phyloP scores from a whole-genome alignment of 306 rosid genomes.

The Begonia peltatifolia region DNA sequence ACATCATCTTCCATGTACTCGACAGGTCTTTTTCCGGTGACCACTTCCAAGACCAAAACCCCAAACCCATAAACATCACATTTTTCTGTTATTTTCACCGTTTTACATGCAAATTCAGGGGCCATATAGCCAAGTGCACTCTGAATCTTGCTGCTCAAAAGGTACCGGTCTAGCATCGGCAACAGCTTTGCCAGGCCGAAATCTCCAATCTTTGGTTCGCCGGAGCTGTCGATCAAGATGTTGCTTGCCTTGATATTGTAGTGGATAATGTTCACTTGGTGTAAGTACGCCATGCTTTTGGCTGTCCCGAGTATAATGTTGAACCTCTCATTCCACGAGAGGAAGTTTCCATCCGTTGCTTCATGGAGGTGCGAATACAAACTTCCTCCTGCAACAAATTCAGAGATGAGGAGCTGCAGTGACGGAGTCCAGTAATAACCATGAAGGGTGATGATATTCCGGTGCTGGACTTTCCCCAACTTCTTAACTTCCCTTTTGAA shows the following conservation, averaged over 20 bases:
- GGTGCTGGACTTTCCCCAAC: slow-evolving; percentile 78
- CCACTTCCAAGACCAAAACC: slow-evolving; percentile 68
- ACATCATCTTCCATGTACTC: slow-evolving; percentile 99
- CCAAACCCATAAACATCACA: slow-evolving; percentile 94
- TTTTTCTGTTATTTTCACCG: slow-evolving; percentile 91
- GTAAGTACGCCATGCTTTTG: slow-evolving; percentile 87
- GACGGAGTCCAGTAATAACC: slow-evolving; percentile 99
- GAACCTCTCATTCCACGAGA: slow-evolving; percentile 88
- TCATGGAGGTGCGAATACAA: slow-evolving; percentile 92
- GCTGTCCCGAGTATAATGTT: slow-evolving; percentile 84
- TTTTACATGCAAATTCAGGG: slow-evolving; percentile 90
- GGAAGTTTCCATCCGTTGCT: slow-evolving; percentile 61
- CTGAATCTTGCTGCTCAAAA: slow-evolving; percentile 95
- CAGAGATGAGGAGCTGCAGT: slow-evolving; percentile 83
- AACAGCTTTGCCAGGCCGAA: slow-evolving; percentile 83
- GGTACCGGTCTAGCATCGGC: slow-evolving; percentile 94
- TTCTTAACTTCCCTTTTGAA: slow-evolving; percentile 94
- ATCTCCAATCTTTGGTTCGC: slow-evolving; percentile 88
- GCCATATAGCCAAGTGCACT: slow-evolving; percentile 99
- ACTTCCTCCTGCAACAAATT: slow-evolving; percentile 75
- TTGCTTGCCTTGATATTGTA: slow-evolving; percentile 92
- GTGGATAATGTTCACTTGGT: slow-evolving; percentile 68
- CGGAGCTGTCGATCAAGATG: slow-evolving; percentile 60
- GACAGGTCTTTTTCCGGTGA: slow-evolving; percentile 89
- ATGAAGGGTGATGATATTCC: slow-evolving; percentile 77